These are phyloP conservation scores for Pittosporum tobira DNA, from an alignment of 129 eudicot species.

Conservation along the genomic window DNA sequence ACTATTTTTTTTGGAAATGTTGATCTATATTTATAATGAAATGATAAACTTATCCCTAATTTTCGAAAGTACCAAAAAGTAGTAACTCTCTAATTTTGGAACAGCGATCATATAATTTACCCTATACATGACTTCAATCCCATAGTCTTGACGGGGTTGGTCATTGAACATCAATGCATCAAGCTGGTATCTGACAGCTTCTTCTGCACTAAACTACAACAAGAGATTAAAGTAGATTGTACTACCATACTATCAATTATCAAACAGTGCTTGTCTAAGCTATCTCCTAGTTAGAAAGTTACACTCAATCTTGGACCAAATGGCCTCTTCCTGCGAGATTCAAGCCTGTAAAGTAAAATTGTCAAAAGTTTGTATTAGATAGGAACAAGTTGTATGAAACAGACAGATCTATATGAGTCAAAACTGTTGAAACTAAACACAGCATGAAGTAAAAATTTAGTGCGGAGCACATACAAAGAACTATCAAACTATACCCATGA, in stretches of 20 bases:
- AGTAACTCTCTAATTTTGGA: too few species aligned
- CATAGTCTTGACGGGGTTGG: conserved; percentile 92
- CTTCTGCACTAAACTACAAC: conserved; percentile 83
- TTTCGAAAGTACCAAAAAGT: too few species aligned
- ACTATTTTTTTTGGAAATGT: too few species aligned
- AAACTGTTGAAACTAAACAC: not conserved
- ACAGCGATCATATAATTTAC: conserved; percentile 32
- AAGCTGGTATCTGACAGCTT: conserved; percentile 74
- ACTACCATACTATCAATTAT: not conserved
- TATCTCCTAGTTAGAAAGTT: conserved; percentile 18
- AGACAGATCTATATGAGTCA: not conserved
- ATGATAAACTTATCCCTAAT: too few species aligned
- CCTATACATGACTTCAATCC: conserved; percentile 97
- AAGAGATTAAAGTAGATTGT: conserved; percentile 14
- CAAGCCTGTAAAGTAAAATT: conserved; percentile 52
- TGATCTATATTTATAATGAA: too few species aligned
- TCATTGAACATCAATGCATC: conserved; percentile 93
- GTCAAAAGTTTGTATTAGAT: conserved; percentile 8
- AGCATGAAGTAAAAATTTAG: not conserved
- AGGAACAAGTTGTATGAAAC: not conserved
- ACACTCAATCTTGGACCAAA: conserved; percentile 88
- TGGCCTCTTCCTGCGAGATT: conserved; percentile 78
- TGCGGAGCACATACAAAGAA: not conserved
- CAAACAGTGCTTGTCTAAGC: conserved; percentile 6
- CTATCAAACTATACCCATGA: not conserved